Evolutionary conservation across 2,329 filamentous ascomycete genomes (phyloP), one percentile per base, ranked within the genome.

Genomic region (Aphanoascus verrucosus): DNA sequence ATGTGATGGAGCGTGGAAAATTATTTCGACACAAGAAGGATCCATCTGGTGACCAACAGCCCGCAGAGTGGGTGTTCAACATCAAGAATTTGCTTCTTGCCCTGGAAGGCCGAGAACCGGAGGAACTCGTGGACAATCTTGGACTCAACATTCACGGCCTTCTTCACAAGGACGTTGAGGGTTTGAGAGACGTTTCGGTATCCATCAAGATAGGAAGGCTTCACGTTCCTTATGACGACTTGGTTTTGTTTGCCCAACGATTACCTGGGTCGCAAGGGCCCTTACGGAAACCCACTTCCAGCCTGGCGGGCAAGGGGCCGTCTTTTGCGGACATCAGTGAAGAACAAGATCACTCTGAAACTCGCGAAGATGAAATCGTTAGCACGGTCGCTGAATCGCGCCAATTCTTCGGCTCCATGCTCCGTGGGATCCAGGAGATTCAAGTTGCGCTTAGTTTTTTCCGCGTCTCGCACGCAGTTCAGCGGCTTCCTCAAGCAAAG

Each of bases 361-460:
- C 74, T 60, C 77, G 69, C 57, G 78, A 81, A 58, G 82, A 87
- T 52, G 77, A 81, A 31, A 77, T 95, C 54, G 83, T 90, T 53
- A 85, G 87, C 65, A 85, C 86, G 0, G 86, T 96, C 0, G 90
- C 90, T 0, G 90, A 96, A 64, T 95, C 89, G 0, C 91, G 90
- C 62, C 89, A 95, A 58, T 93, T 98, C 64, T 79, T 90, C 53
- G 87, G 86, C 66, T 96, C 93, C 0, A 84, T 96, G 41, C 74
- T 98, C 48, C 82, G 88, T 43, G 93, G 93, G 49, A 88, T 98
- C 59, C 94, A 96, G 66, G 93, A 98, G 67, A 86, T 98, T 11
- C 93, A 98, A 67, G 88, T 98, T 63, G 91, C 90, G 0, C 81
- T 97, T 64, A 91, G 91, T 69, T 93, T 91, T 67, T 79, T 96